Conservation (phyloP, 208 protist genomes). For the Baffinella frigidus region DNA sequence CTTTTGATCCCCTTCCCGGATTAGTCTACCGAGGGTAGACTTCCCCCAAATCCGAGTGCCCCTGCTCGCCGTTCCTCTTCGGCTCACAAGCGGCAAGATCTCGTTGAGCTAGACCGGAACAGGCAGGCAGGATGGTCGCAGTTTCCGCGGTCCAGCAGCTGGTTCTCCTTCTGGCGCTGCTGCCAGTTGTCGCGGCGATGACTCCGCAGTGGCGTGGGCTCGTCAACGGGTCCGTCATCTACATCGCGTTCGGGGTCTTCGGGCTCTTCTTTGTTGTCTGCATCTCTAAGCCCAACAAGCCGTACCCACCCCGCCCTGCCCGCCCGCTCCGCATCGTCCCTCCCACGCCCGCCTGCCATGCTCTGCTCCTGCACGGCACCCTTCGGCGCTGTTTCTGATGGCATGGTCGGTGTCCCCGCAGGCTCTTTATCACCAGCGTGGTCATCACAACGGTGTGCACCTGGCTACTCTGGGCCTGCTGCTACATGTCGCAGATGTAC, state of each 20-base stretch:
- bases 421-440: neutral
- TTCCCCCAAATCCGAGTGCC: too few relatives aligned
- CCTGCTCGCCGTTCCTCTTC: too few relatives aligned
- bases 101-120: too few relatives aligned
- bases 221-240: slow-evolving; percentile 37
- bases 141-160: too few relatives aligned
- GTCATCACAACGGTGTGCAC: slow-evolving; percentile 46
- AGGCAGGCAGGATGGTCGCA: too few relatives aligned
- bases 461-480: slow-evolving; percentile 45
- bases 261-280: neutral
- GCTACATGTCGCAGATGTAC: slow-evolving; percentile 59
- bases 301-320: neutral
- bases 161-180: neutral
- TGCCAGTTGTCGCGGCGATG: neutral
- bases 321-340: neutral
- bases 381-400: too few relatives aligned
- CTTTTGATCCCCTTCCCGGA: too few relatives aligned
- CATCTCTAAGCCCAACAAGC: slow-evolving; percentile 36
- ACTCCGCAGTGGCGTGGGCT: slow-evolving; percentile 29
- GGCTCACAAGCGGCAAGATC: too few relatives aligned
- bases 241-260: slow-evolving; percentile 30
- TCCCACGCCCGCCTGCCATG: neutral
- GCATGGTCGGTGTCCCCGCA: too few relatives aligned
- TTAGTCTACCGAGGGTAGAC: too few relatives aligned
- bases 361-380: too few relatives aligned